Conservation (phyloP, 108 stramenopile species). For the Pseudonitzschia pungens region DNA sequence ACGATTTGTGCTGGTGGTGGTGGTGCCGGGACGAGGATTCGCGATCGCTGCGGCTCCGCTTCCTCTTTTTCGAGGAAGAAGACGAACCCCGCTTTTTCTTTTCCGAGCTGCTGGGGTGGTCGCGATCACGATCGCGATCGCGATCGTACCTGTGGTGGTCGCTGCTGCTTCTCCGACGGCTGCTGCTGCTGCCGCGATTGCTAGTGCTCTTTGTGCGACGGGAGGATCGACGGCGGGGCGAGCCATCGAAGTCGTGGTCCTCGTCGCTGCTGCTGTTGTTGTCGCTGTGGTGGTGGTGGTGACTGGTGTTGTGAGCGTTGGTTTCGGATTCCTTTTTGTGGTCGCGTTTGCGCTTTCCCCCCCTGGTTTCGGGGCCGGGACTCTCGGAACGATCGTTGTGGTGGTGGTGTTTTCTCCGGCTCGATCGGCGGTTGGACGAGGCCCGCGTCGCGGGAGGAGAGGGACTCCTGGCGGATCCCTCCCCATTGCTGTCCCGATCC, state of each 20-base stretch:
- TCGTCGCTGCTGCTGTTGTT: not conserved
- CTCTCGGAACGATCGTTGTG: slow-evolving; percentile 28
- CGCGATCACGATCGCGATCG: not conserved
- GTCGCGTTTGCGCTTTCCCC: slow-evolving; percentile 13
- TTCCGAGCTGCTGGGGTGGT: slow-evolving; percentile 12
- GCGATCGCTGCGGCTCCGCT: slow-evolving; percentile 4
- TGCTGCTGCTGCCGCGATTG: slow-evolving; percentile 19
- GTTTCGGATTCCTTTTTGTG: slow-evolving; percentile 19
- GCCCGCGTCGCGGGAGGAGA: slow-evolving; percentile 11
- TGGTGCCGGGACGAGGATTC: not conserved
- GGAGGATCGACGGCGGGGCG: slow-evolving; percentile 8
- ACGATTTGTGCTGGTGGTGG: not conserved
- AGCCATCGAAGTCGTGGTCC: not conserved
- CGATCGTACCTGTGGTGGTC: not conserved
- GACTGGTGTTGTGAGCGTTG: not conserved
- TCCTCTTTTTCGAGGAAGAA: slow-evolving; percentile 17
- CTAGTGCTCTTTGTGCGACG: slow-evolving; percentile 14
- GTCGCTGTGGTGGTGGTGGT: not conserved
- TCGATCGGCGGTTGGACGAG: slow-evolving; percentile 16
- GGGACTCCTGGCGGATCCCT: not conserved
- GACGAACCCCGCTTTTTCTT: slow-evolving; percentile 30
- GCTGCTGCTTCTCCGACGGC: slow-evolving; percentile 18
- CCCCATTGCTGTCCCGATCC: not conserved
- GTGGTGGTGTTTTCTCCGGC: slow-evolving; percentile 15
- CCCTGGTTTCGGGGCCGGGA: slow-evolving; percentile 10